These are phyloP conservation scores for Gossypium davidsonii DNA, from an alignment of 441 rosid genomes.

Conservation along the genomic window DNA sequence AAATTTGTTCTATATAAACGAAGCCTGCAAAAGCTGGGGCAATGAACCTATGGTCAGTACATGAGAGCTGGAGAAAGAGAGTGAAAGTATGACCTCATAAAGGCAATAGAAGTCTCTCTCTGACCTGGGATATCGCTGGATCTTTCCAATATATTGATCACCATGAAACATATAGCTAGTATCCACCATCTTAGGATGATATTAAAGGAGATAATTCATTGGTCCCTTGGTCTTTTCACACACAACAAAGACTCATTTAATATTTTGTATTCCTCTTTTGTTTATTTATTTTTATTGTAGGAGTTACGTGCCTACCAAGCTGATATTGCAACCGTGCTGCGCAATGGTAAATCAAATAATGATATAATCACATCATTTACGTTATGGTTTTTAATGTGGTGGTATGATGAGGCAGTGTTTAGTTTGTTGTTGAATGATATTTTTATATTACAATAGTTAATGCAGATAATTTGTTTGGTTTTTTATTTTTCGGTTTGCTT, in stretches of 20 bases:
- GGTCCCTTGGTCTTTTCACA: not conserved
- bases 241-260: not conserved
- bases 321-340: constrained; percentile 79
- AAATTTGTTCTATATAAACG: not conserved
- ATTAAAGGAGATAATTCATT: not conserved
- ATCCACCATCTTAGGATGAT: not conserved
- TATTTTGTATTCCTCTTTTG: constrained; percentile 9
- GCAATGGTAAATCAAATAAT: constrained; percentile 60
- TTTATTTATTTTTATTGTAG: constrained; percentile 37
- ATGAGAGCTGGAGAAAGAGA: not conserved
- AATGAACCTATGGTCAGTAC: not conserved
- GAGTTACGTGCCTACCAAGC: constrained; percentile 99
- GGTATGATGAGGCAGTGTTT: not conserved
- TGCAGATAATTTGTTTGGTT: not conserved
- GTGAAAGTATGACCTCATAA: not conserved
- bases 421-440: not conserved
- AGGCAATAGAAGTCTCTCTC: not conserved
- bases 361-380: not conserved
- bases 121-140: not conserved
- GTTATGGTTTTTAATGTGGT: not conserved
- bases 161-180: not conserved
- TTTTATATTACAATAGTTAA: not conserved
- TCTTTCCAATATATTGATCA: not conserved
- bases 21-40: constrained; percentile 1
- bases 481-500: not conserved